Percentiles rank a stretch among this genome's conserved stretches.
These are phyloP conservation scores for Yarrowia sp. DNA, from an alignment of 805 yeast species.

Conservation along the genomic window DNA sequence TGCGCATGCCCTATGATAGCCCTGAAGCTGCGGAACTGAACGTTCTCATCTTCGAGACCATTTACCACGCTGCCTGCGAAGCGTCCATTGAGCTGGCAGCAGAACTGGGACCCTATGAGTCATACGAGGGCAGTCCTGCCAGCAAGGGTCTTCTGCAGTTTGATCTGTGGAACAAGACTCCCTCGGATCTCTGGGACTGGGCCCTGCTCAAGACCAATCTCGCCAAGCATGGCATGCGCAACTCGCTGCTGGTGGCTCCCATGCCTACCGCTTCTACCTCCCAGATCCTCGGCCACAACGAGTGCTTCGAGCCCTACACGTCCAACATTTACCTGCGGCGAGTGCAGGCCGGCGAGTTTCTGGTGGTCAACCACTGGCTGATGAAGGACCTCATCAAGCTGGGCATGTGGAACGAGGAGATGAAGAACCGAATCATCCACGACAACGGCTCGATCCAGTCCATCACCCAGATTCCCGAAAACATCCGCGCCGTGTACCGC, in stretches of 20 bases:
- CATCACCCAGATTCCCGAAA: slow-evolving; percentile 71
- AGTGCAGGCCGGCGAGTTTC: slow-evolving; percentile 90
- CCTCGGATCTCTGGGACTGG: slow-evolving; percentile 85
- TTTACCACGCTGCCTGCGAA: slow-evolving; percentile 90
- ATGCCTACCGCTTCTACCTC: slow-evolving; percentile 99
- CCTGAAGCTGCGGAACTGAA: slow-evolving; percentile 73
- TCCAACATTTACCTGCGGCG: slow-evolving; percentile 88
- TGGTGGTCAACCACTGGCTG: slow-evolving; percentile 82
- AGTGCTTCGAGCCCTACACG: slow-evolving; percentile 93
- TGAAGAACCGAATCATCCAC: slow-evolving; percentile 74
- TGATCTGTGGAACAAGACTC: slow-evolving; percentile 81
- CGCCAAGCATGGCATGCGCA: slow-evolving; percentile 69
- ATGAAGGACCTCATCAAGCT: slow-evolving; percentile 76
- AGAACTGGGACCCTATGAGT: slow-evolving; percentile 68
- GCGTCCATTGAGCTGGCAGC: slow-evolving; percentile 80
- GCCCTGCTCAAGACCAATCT: slow-evolving; percentile 64
- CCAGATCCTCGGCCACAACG: slow-evolving; percentile 88
- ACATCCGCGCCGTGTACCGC: slow-evolving; percentile 72
- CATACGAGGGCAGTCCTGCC: slow-evolving; percentile 84
- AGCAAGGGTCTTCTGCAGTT: slow-evolving; percentile 81
- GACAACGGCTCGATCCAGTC: slow-evolving; percentile 85
- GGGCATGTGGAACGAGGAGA: slow-evolving; percentile 77
- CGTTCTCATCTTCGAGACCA: slow-evolving; percentile 86
- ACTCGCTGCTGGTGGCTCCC: slow-evolving; percentile 86
- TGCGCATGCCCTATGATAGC: slow-evolving; percentile 83